Base-by-base conservation (phyloP, 2,329 filamentous ascomycete species). In the Microdochium paspali region DNA sequence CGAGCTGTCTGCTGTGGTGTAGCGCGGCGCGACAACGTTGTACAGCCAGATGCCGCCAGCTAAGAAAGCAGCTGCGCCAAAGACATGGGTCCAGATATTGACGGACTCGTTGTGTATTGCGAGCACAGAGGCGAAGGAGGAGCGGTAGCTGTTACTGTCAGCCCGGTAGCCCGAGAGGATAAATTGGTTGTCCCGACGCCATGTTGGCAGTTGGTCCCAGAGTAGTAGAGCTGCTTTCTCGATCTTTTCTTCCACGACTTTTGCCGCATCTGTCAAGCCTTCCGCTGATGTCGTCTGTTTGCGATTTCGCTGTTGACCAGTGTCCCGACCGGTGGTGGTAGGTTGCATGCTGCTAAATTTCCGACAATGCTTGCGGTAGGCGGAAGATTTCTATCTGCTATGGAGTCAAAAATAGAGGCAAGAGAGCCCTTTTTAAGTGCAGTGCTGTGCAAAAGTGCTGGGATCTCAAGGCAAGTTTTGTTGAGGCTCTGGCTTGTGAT, bases 51-150 rank as follows among this genome's bases (percentile, higher is more conserved):
- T 52, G 1, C 71, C 77, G 1, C 70, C 66, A 6, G 71, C 58
- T 3, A 79, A 59, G 48, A 85, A 82, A 30, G 76, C 54, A 1
- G 85, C 45, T 10, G 84, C 78, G 7, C 88, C 89, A 35, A 88
- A 57, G 10, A 83, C 72, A 53, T 82, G 78, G 12, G 77, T 73
- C 76, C 77, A 81, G 60, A 81, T 80, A 64, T 82, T 82, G 63
- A 82, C 77, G 32, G 68, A 73, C 61, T 82, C 78, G 60, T 82
- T 81, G 68, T 82, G 78, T 49, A 80, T 59, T 61, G 72, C 72
- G 55, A 68, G 67, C 42, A 81, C 65, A 45, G 73, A 77, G 43
- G 56, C 55, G 44, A 77, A 56, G 24, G 72, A 74, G 50, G 61
- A 57, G 44, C 50, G 45, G 61, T 76, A 76, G 46, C 72, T 77